A percentile compares a stretch with the other conserved stretches of the same genome.
phyloP scores from a whole-genome alignment of 306 rosid genomes.

The Cicer chorassanicum region DNA sequence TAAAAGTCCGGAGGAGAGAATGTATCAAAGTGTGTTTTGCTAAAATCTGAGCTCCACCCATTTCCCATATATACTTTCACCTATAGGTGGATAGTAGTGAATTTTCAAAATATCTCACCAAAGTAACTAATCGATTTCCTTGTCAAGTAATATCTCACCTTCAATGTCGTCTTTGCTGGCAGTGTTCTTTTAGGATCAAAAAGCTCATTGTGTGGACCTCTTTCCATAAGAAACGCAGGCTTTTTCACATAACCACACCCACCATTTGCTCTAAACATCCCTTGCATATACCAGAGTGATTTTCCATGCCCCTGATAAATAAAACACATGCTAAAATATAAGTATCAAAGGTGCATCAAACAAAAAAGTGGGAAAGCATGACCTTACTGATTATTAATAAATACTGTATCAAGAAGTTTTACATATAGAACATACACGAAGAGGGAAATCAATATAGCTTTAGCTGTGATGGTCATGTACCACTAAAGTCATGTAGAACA shows the following conservation, averaged over 20 bases:
- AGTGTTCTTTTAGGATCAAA: conserved; percentile 69
- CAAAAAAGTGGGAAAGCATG: conserved; percentile 25
- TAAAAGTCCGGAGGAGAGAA: conserved; percentile 93
- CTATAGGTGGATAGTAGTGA: conserved; percentile 49
- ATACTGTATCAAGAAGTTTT: not conserved
- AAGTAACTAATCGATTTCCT: conserved; percentile 34
- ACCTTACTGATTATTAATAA: conserved; percentile 25
- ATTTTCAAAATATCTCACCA: conserved; percentile 40
- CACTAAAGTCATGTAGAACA: conserved; percentile 25
- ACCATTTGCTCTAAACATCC: conserved; percentile 93
- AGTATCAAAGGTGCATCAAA: conserved; percentile 3
- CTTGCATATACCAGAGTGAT: conserved; percentile 81
- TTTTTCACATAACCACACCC: conserved; percentile 86
- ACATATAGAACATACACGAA: not conserved
- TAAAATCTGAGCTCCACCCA: conserved; percentile 56
- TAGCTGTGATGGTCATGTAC: conserved; percentile 4
- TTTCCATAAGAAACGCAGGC: conserved; percentile 64
- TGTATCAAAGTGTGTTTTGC: conserved; percentile 58
- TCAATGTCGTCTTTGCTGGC: conserved; percentile 62
- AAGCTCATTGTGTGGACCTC: conserved; percentile 50
- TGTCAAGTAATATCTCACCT: conserved; percentile 54
- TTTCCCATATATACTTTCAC: conserved; percentile 61
- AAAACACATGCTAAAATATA: conserved; percentile 33
- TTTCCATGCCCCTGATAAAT: conserved; percentile 73
- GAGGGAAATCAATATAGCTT: conserved; percentile 15